Base-by-base conservation (phyloP, 2,329 filamentous ascomycete genomes). In the Trichophyton verrucosum region DNA sequence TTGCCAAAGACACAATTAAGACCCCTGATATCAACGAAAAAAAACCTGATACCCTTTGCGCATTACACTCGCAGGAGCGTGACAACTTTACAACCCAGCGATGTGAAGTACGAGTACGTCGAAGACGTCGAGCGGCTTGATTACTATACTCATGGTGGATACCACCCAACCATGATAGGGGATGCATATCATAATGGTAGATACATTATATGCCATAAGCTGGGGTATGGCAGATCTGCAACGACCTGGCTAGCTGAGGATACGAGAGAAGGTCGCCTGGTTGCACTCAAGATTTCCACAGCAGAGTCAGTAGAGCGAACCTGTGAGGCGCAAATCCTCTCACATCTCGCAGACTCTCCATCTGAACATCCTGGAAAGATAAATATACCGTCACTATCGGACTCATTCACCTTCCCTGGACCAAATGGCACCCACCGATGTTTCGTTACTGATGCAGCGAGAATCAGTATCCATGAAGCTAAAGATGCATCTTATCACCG, bases 371-470 rank as follows among this genome's bases (percentile, higher is more conserved):
- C 62, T 53, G 63, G 65, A 38, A 66, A 65, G 46, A 51, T 59
- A 17, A 13, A 62, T 15, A 33, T 66, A 30, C 66, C 64, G 55
- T 64, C 11, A 11, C 27, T 67, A 4, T 61, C 64, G 1, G 64
- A 68, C 64, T 60, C 62, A 17, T 68, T 68, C 53, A 61, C 33
- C 2, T 42, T 68, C 11, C 62, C 61, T 24, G 62, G 66, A 3
- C 64, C 65, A 40, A 68, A 68, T 66, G 64, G 64, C 27, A 65
- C 27, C 40, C 64, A 69, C 61, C 61, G 33, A 20, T 68, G 66
- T 62, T 60, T 66, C 5, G 62, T 68, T 22, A 65, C 53, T 2
- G 64, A 65, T 40, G 59, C 60, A 58, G 65, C 60, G 13, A 66
- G 64, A 58, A 22, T 65, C 7, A 68, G 46, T 61, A 57, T 67